Evolutionary conservation across 2,329 filamentous ascomycete species (phyloP).

Genomic region (Fusarium transvaalense): DNA sequence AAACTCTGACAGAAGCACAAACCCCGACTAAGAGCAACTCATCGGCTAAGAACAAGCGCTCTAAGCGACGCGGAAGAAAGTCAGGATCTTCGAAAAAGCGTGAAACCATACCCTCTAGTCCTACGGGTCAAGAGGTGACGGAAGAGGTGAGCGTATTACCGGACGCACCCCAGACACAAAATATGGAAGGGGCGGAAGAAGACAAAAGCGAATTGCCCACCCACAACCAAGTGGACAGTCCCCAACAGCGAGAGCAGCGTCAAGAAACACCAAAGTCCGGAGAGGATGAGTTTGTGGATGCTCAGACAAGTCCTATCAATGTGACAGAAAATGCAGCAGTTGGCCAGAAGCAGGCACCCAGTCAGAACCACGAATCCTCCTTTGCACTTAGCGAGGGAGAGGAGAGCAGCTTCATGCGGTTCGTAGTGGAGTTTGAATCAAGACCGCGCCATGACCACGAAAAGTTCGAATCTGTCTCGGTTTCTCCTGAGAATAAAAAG

Average conservation of each 20-base stretch:
- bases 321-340: slow-evolving; percentile 22
- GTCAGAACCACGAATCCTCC: slow-evolving; percentile 50
- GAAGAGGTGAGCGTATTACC: slow-evolving; percentile 12
- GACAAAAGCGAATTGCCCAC: slow-evolving; percentile 6
- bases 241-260: slow-evolving; percentile 30
- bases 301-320: slow-evolving; percentile 58
- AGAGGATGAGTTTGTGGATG: slow-evolving; percentile 64
- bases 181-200: slow-evolving; percentile 14
- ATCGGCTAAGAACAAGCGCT: slow-evolving; percentile 20
- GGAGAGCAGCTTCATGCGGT: slow-evolving; percentile 61
- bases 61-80: slow-evolving; percentile 35
- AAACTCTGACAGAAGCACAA: slow-evolving; percentile 21
- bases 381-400: slow-evolving; percentile 60
- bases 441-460: slow-evolving; percentile 50
- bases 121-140: slow-evolving; percentile 36
- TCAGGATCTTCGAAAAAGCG: slow-evolving; percentile 27
- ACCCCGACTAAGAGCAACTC: slow-evolving; percentile 6
- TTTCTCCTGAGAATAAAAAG: slow-evolving; percentile 28
- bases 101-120: slow-evolving; percentile 51
- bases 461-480: slow-evolving; percentile 31
- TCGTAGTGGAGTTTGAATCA: slow-evolving; percentile 65
- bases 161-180: slow-evolving; percentile 6
- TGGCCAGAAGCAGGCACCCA: slow-evolving; percentile 13
- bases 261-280: slow-evolving; percentile 59
- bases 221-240: slow-evolving; percentile 22